Conservation (phyloP, 2,329 filamentous ascomycete genomes). For the Penicillium sp. region DNA sequence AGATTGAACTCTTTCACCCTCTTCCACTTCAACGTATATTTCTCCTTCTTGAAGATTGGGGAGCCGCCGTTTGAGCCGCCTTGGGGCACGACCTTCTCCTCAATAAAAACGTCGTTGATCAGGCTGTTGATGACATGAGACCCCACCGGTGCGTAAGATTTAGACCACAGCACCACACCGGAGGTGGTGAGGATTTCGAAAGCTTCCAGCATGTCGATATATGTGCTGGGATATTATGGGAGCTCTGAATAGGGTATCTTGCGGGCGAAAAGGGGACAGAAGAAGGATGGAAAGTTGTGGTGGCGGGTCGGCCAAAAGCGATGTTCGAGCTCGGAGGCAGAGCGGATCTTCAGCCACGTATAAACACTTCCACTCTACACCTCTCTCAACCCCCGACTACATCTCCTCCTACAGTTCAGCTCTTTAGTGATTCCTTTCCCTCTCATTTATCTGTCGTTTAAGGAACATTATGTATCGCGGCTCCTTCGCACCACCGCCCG, state of each 20-base stretch:
- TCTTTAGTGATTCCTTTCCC: slow-evolving; percentile 8
- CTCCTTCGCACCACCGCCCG: slow-evolving; percentile 71
- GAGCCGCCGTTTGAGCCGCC: slow-evolving; percentile 60
- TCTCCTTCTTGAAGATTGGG: slow-evolving; percentile 80
- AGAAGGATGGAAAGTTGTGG: slow-evolving; percentile 22
- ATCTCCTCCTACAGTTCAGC: background rate
- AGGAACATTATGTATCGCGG: slow-evolving; percentile 71
- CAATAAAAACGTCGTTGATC: slow-evolving; percentile 95
- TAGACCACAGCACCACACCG: slow-evolving; percentile 95
- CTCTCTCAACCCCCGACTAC: slow-evolving; percentile 10
- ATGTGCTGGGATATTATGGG: background rate
- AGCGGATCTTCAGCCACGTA: slow-evolving; percentile 36
- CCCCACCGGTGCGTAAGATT: slow-evolving; percentile 75
- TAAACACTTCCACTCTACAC: slow-evolving; percentile 25
- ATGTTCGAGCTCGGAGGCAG: slow-evolving; percentile 24
- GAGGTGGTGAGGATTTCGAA: slow-evolving; percentile 97
- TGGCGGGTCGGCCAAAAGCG: slow-evolving; percentile 22
- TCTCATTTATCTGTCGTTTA: slow-evolving; percentile 6
- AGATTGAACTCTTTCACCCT: slow-evolving; percentile 87
- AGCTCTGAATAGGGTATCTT: slow-evolving; percentile 6
- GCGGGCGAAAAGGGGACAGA: slow-evolving; percentile 22
- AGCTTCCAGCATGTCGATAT: slow-evolving; percentile 74
- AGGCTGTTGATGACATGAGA: slow-evolving; percentile 86
- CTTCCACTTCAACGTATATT: slow-evolving; percentile 93
- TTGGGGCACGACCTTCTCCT: slow-evolving; percentile 70